phyloP scores from a whole-genome alignment of 2,329 filamentous ascomycete genomes.

The Trichoderma lentiforme region DNA sequence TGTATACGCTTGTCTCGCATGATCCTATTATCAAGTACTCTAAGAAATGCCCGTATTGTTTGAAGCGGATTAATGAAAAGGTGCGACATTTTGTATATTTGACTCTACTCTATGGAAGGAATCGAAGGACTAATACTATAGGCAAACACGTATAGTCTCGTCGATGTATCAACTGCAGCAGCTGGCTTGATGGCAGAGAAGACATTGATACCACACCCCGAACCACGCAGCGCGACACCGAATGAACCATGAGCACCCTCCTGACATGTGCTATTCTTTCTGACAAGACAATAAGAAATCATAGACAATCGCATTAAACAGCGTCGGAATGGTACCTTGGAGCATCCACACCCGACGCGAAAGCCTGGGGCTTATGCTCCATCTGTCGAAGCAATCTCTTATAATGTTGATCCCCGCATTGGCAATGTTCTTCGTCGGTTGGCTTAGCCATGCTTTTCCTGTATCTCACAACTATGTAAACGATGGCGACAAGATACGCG shows the following conservation, averaged over 20 bases:
- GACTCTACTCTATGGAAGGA: neutral
- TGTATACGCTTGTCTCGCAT: constrained; percentile 59
- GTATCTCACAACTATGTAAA: neutral
- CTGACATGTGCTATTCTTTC: neutral
- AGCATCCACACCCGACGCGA: neutral
- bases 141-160: constrained; percentile 34
- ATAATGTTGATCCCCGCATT: neutral
- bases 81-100: constrained; percentile 37
- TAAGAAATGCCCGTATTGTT: constrained; percentile 66
- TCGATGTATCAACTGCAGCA: constrained; percentile 49
- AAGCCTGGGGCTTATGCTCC: neutral
- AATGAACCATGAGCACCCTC: neutral
- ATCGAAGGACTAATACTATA: neutral
- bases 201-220: constrained; percentile 28
- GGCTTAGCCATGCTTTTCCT: neutral
- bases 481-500: neutral
- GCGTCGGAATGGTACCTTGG: neutral
- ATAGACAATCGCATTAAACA: neutral
- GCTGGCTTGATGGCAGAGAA: constrained; percentile 51
- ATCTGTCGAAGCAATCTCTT: neutral
- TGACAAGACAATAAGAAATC: neutral
- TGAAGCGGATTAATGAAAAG: constrained; percentile 61
- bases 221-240: neutral
- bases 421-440: neutral
- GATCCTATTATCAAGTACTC: constrained; percentile 70